phyloP scores from a whole-genome alignment of 495 filamentous ascomycete genomes.

The Copromyces sp. region DNA sequence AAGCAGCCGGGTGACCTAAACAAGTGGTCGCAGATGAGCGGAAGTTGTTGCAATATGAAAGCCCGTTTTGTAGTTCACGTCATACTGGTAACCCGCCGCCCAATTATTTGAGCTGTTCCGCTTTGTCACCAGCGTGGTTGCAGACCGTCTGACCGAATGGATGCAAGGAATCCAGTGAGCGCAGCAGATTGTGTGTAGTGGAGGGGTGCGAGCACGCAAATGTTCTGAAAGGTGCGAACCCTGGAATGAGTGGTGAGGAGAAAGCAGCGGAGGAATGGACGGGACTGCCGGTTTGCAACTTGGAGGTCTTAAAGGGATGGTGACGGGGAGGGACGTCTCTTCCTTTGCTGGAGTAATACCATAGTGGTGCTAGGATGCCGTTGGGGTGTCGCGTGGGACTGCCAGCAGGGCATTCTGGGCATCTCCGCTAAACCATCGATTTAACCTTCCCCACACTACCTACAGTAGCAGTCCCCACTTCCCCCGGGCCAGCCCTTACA shows the following conservation, averaged over 20 bases:
- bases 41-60: background rate
- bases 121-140: background rate
- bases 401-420: background rate
- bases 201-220: background rate
- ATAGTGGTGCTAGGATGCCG: background rate
- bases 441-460: background rate
- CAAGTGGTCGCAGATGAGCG: background rate
- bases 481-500: background rate
- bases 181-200: background rate
- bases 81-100: background rate
- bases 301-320: background rate
- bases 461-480: background rate
- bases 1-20: background rate
- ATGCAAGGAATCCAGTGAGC: background rate
- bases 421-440: background rate
- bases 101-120: background rate
- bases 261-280: background rate
- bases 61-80: background rate
- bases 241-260: background rate
- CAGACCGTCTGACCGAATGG: background rate
- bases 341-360: background rate
- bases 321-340: background rate
- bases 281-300: background rate
- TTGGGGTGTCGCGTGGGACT: background rate
- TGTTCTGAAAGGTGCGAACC: background rate